Evolutionary conservation across 768 basidiomycete genomes (phyloP), one percentile per base, ranked within the genome.

Genomic region (Lactifluus hygrophoroides): DNA sequence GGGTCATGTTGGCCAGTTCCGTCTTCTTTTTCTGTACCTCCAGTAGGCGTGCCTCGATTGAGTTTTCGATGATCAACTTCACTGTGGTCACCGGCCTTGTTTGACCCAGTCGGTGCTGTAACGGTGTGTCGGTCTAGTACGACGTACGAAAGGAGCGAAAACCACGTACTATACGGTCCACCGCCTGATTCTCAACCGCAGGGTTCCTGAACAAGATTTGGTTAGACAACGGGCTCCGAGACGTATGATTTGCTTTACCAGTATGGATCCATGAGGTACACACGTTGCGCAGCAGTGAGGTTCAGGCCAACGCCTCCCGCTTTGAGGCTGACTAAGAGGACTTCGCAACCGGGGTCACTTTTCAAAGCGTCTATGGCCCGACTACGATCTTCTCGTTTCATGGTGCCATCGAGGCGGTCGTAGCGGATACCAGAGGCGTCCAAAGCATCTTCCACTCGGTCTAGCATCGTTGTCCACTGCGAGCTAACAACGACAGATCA

Each of bases 241-340:
- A 45, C 46, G 25, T 14, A 17, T 68, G 25, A 4, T 21, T 49
- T 44, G 32, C 30, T 75, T 63, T 68, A 87, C 93, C 94, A 97
- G 71, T 96, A 97, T 42, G 94, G 94, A 73, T 97, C 94, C 84
- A 98, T 94, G 43, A 99, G 74, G 71, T 96, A 98, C 17, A 90
- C 94, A 54, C 86, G 89, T 68, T 86, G 90, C 47, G 95, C 96
- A 17, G 93, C 87, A 1, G 95, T 97, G 45, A 98, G 79, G 70
- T 98, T 99, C 56, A 99, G 75, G 16, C 95, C 96, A 5, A 99
- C 96, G 54, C 96, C 96, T 53, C 96, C 96, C 7, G 96, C 96
- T 67, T 95, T 90, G 64, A 98, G 77, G 69, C 94, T 96, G 66
- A 99, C 94, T 32, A 99, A 79, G 42, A 99, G 77, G 16, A 99